These are phyloP conservation scores for Microbotryomycetes sp. DNA, from an alignment of 1,284 basidiomycete species.

Conservation along the genomic window DNA sequence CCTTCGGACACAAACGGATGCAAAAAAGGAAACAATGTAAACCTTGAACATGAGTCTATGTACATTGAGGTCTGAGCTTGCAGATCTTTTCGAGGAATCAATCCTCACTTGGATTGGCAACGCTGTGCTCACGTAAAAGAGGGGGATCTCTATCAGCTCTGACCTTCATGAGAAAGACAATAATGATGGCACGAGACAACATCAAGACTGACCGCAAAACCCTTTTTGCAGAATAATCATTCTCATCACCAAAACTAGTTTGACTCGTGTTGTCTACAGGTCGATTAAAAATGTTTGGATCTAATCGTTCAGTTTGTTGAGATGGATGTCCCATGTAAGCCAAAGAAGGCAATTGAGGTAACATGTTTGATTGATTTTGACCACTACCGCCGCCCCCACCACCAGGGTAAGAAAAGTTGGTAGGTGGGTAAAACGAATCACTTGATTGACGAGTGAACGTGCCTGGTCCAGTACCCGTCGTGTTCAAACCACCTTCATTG, in stretches of 20 bases:
- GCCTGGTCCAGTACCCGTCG: background rate
- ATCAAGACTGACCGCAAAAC: conserved; percentile 23
- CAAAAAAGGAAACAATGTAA: too few species aligned
- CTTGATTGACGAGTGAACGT: background rate
- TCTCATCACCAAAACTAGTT: conserved; percentile 22
- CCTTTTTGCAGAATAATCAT: conserved; percentile 25
- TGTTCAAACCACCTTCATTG: background rate
- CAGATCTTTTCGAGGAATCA: too few species aligned
- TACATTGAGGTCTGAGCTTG: too few species aligned
- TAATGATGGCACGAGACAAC: too few species aligned
- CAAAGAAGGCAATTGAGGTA: background rate
- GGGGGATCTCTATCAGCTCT: too few species aligned
- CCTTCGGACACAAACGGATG: too few species aligned
- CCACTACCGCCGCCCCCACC: background rate
- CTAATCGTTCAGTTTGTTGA: conserved; percentile 14
- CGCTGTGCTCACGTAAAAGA: background rate
- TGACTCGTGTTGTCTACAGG: conserved; percentile 7
- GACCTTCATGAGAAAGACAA: background rate
- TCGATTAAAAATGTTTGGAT: conserved; percentile 10
- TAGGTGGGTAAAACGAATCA: background rate
- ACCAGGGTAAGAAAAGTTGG: background rate
- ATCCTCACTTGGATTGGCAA: conserved; percentile 20
- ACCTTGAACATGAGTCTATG: too few species aligned
- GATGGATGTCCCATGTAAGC: background rate
- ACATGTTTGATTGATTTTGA: background rate